Base-by-base conservation (phyloP, 2,329 filamentous ascomycete species). In the Plectosphaerella plurivora region DNA sequence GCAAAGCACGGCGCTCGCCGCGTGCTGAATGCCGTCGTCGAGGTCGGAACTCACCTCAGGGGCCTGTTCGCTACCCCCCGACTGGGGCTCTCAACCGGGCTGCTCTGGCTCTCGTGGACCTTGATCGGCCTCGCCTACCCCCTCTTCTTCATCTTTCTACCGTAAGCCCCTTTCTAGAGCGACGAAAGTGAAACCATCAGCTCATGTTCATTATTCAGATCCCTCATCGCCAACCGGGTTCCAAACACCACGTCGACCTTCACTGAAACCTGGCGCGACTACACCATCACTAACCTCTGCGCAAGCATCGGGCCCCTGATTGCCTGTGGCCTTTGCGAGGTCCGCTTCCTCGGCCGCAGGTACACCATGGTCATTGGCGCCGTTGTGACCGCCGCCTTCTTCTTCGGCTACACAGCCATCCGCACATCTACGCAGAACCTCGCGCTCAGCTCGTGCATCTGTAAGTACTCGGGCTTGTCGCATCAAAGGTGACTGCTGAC, bases 341-440 rank as follows among this genome's bases (percentile, higher is more conserved):
- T 72, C 4, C 71, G 66, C 54, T 64, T 82, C 33, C 75, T 86
- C 57, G 85, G 85, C 3, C 75, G 86, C 45, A 75, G 76, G 53
- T 85, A 86, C 60, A 86, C 83, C 16, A 83, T 86, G 79, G 75
- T 76, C 15, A 75, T 88, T 44, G 86, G 86, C 3, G 84, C 86
- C 0, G 65, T 88, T 6, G 61, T 85, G 35, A 87, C 83, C 20
- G 81, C 85, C 74, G 74, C 74, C 4, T 88, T 91, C 68, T 88
- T 91, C 72, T 89, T 91, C 62, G 83, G 80, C 7, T 91, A 89
- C 65, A 90, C 87, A 0, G 76, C 81, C 46, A 83, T 91, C n/a
- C 72, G 77, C 24, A 87, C 77, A 2, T 71, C 79, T 5, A 69
- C 73, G 4, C 75, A 88, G 62, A 84, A 89, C 58, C 65, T 88